Percentiles rank a stretch among this genome's conserved stretches.
These are phyloP conservation scores for Chrysanthemum seticuspe DNA, from an alignment of 129 eudicot genomes.

Conservation along the genomic window DNA sequence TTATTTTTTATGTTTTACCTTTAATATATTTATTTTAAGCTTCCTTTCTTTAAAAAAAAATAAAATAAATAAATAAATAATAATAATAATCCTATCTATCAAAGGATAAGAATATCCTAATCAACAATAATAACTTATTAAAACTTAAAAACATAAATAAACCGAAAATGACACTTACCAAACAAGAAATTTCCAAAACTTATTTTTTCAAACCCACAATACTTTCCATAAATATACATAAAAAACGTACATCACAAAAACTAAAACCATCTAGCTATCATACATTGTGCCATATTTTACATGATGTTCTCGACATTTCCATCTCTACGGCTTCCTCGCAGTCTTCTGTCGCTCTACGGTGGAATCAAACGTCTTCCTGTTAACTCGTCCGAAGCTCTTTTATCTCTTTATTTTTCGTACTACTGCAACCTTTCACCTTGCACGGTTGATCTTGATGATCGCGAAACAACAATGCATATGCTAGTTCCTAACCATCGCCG, in stretches of 20 bases:
- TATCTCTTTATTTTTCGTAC: slow-evolving; percentile 41
- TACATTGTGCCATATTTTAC: background rate
- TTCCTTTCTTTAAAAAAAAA: no score
- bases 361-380: slow-evolving; percentile 42
- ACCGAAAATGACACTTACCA: slow-evolving; percentile 5
- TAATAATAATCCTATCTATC: no score
- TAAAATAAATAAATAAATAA: no score
- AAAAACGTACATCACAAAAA: background rate
- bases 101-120: background rate
- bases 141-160: background rate
- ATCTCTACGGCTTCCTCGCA: slow-evolving; percentile 26
- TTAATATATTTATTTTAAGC: no score
- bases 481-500: slow-evolving; percentile 48
- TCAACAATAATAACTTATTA: background rate
- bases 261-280: background rate
- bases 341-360: slow-evolving; percentile 27
- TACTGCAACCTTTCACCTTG: slow-evolving; percentile 45
- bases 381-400: slow-evolving; percentile 30
- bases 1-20: no score
- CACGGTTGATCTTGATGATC: slow-evolving; percentile 53
- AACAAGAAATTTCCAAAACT: background rate
- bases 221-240: background rate
- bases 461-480: slow-evolving; percentile 59
- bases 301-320: slow-evolving; percentile 1
- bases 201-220: background rate